A percentile compares a stretch with the other conserved stretches of the same genome.
These are phyloP conservation scores for Medicago arabica DNA, from an alignment of 306 rosid genomes.

Conservation along the genomic window DNA sequence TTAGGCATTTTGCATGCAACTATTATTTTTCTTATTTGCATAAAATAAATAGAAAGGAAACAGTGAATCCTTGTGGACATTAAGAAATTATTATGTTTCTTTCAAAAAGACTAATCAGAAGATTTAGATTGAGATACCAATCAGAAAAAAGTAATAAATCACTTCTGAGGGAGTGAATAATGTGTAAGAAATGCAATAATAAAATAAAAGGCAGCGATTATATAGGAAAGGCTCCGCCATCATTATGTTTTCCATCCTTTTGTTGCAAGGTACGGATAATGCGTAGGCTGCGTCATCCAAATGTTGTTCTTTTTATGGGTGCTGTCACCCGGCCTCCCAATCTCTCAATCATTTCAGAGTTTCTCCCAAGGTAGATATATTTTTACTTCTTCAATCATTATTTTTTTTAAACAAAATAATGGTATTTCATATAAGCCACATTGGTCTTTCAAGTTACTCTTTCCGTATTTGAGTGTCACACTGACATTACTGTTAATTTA, in stretches of 20 bases:
- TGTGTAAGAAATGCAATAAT: slow-evolving; percentile 22
- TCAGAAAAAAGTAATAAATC: slow-evolving; percentile 19
- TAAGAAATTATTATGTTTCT: slow-evolving; percentile 24
- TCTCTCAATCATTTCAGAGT: slow-evolving; percentile 95
- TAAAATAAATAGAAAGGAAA: slow-evolving; percentile 32
- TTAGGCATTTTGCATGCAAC: slow-evolving; percentile 10
- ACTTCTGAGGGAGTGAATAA: background rate
- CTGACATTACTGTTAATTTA: slow-evolving; percentile 17
- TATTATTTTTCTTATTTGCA: slow-evolving; percentile 25
- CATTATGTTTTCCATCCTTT: slow-evolving; percentile 36
- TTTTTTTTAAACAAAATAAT: slow-evolving; percentile 11
- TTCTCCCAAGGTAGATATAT: slow-evolving; percentile 83
- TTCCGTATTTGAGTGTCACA: slow-evolving; percentile 22
- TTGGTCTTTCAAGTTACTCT: slow-evolving; percentile 28
- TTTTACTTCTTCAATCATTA: slow-evolving; percentile 8
- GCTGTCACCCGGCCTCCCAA: slow-evolving; percentile 98
- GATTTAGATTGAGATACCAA: slow-evolving; percentile 17
- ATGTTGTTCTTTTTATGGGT: slow-evolving; percentile 97
- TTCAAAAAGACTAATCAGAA: slow-evolving; percentile 22
- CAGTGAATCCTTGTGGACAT: background rate
- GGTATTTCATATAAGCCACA: slow-evolving; percentile 11
- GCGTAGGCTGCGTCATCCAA: slow-evolving; percentile 98
- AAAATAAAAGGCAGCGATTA: slow-evolving; percentile 14
- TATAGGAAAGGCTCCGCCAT: slow-evolving; percentile 31
- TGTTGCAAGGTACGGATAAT: slow-evolving; percentile 85